Percentiles rank a stretch among this genome's conserved stretches.
Evolutionary conservation across 805 yeast species (phyloP).

Genomic region (Citeromyces matritensis): DNA sequence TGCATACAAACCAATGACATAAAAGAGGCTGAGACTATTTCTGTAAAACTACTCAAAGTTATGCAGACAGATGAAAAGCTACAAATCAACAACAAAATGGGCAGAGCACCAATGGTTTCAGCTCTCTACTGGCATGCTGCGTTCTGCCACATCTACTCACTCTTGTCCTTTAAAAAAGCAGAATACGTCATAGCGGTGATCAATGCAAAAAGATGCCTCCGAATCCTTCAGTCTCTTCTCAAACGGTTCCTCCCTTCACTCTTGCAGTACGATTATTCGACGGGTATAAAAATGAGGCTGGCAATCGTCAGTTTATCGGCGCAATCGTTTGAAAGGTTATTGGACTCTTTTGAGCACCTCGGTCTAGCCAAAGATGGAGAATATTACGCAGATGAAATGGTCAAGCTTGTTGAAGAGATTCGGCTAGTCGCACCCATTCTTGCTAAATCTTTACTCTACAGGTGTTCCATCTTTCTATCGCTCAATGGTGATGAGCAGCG

Average conservation of each 20-base stretch:
- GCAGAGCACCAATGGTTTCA: constrained; percentile 1
- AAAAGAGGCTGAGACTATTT: no score
- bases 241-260: constrained; percentile 19
- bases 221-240: constrained; percentile 36
- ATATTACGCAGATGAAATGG: constrained; percentile 26
- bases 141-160: constrained; percentile 18
- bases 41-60: background rate
- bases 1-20: no score
- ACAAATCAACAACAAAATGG: constrained; percentile 12
- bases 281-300: constrained; percentile 20
- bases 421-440: no score
- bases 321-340: constrained; percentile 20
- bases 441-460: no score
- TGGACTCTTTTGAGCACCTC: constrained; percentile 23
- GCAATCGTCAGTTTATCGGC: constrained; percentile 7
- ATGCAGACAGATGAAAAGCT: background rate
- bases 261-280: constrained; percentile 7
- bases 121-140: constrained; percentile 14
- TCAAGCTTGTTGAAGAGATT: background rate
- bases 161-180: constrained; percentile 7
- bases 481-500: no score
- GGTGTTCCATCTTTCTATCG: no score
- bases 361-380: constrained; percentile 48
- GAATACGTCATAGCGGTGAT: constrained; percentile 15
- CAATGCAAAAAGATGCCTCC: constrained; percentile 31